Conservation (phyloP, 108 stramenopile genomes). For the Fistulifera solaris region DNA sequence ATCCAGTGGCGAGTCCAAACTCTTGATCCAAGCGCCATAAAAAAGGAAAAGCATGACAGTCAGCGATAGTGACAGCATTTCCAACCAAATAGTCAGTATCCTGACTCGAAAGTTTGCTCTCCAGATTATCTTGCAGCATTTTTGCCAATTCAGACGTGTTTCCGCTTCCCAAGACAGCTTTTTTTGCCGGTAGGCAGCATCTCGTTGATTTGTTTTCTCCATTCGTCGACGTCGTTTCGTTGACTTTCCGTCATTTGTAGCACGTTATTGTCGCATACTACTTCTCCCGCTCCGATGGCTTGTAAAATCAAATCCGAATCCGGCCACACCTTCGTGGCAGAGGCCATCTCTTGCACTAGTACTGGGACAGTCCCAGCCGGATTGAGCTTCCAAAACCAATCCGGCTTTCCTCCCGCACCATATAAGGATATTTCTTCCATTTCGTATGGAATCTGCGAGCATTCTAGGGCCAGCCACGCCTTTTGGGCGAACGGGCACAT, state of each 20-base stretch:
- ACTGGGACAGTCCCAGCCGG: slow-evolving; percentile 67
- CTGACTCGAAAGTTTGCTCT: slow-evolving; percentile 40
- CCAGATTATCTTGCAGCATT: slow-evolving; percentile 37
- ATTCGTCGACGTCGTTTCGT: slow-evolving; percentile 19
- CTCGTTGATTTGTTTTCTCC: slow-evolving; percentile 38
- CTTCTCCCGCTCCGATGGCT: slow-evolving; percentile 26
- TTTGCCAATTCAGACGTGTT: slow-evolving; percentile 13
- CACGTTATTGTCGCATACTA: neutral
- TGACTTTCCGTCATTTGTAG: slow-evolving; percentile 4
- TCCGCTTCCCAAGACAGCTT: slow-evolving; percentile 49
- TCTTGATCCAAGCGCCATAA: slow-evolving; percentile 73
- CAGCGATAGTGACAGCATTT: slow-evolving; percentile 57
- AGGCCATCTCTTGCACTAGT: no score
- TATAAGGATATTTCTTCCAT: slow-evolving; percentile 61
- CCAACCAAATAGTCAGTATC: slow-evolving; percentile 46
- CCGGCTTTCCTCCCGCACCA: slow-evolving; percentile 70
- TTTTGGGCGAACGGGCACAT: slow-evolving; percentile 67
- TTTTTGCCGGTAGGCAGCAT: slow-evolving; percentile 63
- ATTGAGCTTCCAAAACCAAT: slow-evolving; percentile 78
- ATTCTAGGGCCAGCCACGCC: slow-evolving; percentile 75
- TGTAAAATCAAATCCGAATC: slow-evolving; percentile 75
- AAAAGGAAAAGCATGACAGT: slow-evolving; percentile 80
- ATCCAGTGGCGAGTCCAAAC: slow-evolving; percentile 28
- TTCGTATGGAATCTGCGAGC: slow-evolving; percentile 30
- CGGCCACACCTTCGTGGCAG: slow-evolving; percentile 38